These are phyloP conservation scores for Neurospora terricola DNA, from an alignment of 495 filamentous ascomycete species.

Conservation along the genomic window DNA sequence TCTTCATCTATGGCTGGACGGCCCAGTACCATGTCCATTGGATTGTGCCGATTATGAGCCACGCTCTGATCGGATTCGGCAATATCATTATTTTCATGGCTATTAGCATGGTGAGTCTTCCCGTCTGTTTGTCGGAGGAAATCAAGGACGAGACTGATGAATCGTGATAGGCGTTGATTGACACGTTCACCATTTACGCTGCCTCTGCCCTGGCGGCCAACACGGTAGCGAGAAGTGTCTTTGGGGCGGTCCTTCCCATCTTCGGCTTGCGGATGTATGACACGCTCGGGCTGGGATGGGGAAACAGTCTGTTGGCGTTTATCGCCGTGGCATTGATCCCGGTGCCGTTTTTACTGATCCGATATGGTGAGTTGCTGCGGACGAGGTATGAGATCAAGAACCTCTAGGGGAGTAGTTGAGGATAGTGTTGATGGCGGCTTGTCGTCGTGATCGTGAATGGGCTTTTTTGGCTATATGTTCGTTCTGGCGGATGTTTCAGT, in stretches of 20 bases:
- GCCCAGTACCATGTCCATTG: constrained; percentile 60
- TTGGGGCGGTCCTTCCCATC: constrained; percentile 49
- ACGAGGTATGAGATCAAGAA: constrained; percentile 34
- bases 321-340: constrained; percentile 42
- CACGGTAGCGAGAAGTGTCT: constrained; percentile 41
- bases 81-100: constrained; percentile 18
- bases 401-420: constrained; percentile 12
- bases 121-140: constrained; percentile 8
- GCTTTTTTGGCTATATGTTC: not conserved
- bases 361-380: constrained; percentile 41
- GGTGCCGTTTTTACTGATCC: constrained; percentile 39
- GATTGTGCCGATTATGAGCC: constrained; percentile 32
- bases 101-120: constrained; percentile 25
- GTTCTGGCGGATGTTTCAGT: not conserved
- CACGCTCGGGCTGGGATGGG: constrained; percentile 50
- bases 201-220: constrained; percentile 48
- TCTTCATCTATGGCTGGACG: constrained; percentile 49
- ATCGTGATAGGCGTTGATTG: constrained; percentile 31
- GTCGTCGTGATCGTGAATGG: not conserved
- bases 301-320: constrained; percentile 48
- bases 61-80: not conserved
- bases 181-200: constrained; percentile 51
- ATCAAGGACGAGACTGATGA: not conserved
- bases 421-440: not conserved
- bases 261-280: constrained; percentile 44